phyloP scores from a whole-genome alignment of 2,329 filamentous ascomycete species.

The Trichoderma koningiopsis region DNA sequence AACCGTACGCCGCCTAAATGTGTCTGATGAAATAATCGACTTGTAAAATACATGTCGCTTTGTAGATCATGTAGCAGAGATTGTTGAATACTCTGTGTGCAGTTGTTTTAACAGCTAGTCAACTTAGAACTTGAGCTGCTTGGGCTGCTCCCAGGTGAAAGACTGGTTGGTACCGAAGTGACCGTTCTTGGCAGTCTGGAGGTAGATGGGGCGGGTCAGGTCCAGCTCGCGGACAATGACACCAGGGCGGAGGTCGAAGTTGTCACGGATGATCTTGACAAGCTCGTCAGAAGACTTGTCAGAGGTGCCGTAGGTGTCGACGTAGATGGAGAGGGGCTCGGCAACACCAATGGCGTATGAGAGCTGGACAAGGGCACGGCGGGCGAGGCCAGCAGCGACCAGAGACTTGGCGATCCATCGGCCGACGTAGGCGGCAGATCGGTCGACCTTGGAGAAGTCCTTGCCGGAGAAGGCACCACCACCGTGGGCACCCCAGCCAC shows the following conservation, averaged over 20 bases:
- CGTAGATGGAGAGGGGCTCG: slow-evolving; percentile 96
- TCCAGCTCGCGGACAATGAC: slow-evolving; percentile 98
- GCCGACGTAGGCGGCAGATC: slow-evolving; percentile 93
- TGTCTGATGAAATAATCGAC: slow-evolving; percentile 42
- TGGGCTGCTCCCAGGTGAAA: slow-evolving; percentile 99
- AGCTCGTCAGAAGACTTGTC: slow-evolving; percentile 87
- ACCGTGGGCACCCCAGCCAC: slow-evolving; percentile 99
- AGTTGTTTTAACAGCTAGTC: slow-evolving; percentile 24
- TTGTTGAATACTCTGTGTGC: slow-evolving; percentile 46
- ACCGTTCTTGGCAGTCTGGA: slow-evolving; percentile 98
- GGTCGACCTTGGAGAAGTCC: slow-evolving; percentile 99
- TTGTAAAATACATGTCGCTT: slow-evolving; percentile 41
- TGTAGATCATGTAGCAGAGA: slow-evolving; percentile 37
- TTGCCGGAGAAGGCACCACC: slow-evolving; percentile 99
- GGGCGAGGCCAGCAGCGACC: slow-evolving; percentile 82
- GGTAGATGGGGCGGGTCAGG: slow-evolving; percentile 95
- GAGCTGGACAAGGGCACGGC: slow-evolving; percentile 93
- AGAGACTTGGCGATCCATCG: slow-evolving; percentile 99
- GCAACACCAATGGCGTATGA: slow-evolving; percentile 99
- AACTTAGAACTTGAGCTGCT: slow-evolving; percentile 84
- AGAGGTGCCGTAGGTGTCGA: slow-evolving; percentile 96
- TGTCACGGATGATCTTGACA: slow-evolving; percentile 88
- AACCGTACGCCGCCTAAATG: slow-evolving; percentile 47
- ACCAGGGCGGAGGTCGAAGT: slow-evolving; percentile 98
- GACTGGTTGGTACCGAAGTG: slow-evolving; percentile 97